Conservation (phyloP, 176 grass and related monocot species). For the Zea mays region DNA sequence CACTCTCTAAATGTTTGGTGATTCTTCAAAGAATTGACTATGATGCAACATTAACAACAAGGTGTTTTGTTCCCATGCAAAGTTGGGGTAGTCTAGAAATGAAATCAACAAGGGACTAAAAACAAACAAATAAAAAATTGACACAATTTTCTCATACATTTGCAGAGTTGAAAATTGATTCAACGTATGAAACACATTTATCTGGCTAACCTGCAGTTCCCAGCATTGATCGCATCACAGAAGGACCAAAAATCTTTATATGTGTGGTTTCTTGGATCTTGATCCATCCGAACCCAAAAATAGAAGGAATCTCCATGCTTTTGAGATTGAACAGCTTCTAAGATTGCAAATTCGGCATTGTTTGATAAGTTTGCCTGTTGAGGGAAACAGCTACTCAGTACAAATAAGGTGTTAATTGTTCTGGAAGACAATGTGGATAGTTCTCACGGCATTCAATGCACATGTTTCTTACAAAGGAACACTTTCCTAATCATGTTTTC, state of each 20-base stretch:
- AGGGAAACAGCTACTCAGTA: constrained; percentile 24
- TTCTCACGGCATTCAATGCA: constrained; percentile 12
- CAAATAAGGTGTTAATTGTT: constrained; percentile 12
- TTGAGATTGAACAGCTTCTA: constrained; percentile 72
- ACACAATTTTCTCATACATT: constrained; percentile 9
- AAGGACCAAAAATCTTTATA: constrained; percentile 85
- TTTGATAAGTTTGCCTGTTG: constrained; percentile 65
- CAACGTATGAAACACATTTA: constrained; percentile 24
- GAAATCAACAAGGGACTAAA: background rate
- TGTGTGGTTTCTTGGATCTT: constrained; percentile 67
- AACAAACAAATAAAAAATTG: background rate
- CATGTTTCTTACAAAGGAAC: constrained; percentile 12
- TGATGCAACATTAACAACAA: background rate
- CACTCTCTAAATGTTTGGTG: background rate
- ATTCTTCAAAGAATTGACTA: constrained; percentile 17
- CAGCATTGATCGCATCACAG: constrained; percentile 92
- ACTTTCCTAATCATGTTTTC: constrained; percentile 21
- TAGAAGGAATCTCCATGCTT: constrained; percentile 94
- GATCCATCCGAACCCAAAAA: constrained; percentile 96
- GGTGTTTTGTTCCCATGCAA: background rate
- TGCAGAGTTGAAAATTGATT: constrained; percentile 3
- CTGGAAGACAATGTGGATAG: constrained; percentile 21
- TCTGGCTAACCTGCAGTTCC: constrained; percentile 87
- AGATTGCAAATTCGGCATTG: constrained; percentile 67
- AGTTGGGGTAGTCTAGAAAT: background rate